Conservation (phyloP, 1,139 yeast genomes). For the Geotrichum histeridarum region DNA sequence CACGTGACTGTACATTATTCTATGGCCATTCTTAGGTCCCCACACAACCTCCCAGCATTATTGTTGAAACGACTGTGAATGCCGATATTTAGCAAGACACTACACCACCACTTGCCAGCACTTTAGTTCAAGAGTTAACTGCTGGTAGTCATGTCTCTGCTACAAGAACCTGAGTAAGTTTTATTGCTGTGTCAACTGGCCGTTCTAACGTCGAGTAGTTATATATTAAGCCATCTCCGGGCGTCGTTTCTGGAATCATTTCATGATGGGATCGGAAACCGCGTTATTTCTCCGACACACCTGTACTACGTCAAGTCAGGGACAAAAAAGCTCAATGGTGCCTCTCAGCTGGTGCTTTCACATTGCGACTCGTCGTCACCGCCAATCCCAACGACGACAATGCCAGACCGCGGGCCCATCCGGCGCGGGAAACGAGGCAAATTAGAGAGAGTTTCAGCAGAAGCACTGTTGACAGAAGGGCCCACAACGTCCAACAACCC, state of each 20-base stretch:
- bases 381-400: constrained; percentile 18
- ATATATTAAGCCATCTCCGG: constrained; percentile 34
- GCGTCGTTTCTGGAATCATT: constrained; percentile 34
- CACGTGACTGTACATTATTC: too few species aligned
- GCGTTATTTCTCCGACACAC: constrained; percentile 32
- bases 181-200: not conserved
- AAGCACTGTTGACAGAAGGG: not conserved
- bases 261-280: constrained; percentile 34
- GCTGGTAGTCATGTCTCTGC: constrained; percentile 27
- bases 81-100: too few species aligned
- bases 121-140: too few species aligned
- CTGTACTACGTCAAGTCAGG: constrained; percentile 32
- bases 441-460: not conserved
- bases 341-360: constrained; percentile 14
- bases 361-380: constrained; percentile 19
- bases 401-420: not conserved
- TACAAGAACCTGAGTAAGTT: constrained; percentile 32
- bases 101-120: too few species aligned
- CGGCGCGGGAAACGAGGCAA: constrained; percentile 1
- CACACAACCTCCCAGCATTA: too few species aligned
- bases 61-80: too few species aligned
- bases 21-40: too few species aligned
- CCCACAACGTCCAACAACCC: not conserved
- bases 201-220: constrained; percentile 20
- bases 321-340: constrained; percentile 20